These are phyloP conservation scores for Tephrocybe rancida DNA, from an alignment of 768 basidiomycete genomes.

Conservation along the genomic window DNA sequence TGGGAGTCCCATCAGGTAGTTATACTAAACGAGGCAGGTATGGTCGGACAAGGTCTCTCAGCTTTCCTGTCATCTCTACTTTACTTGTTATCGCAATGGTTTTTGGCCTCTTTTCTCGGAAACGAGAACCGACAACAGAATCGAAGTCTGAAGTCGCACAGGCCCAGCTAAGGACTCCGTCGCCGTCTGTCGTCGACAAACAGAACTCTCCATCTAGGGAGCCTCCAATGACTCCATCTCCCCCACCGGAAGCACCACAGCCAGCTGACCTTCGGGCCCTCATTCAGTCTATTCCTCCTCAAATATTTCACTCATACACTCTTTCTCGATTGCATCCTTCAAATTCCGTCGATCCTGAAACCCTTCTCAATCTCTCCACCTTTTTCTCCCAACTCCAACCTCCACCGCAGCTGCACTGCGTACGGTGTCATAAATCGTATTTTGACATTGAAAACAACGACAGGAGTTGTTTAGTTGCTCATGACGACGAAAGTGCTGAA, in stretches of 20 bases:
- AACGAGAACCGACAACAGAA: constrained; percentile 1
- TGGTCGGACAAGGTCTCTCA: too few relatives aligned
- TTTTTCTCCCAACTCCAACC: constrained; percentile 69
- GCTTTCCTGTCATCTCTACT: not conserved
- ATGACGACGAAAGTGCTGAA: constrained; percentile 81
- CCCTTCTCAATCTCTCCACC: constrained; percentile 46
- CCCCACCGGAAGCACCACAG: constrained; percentile 12
- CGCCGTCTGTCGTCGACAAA: constrained; percentile 15
- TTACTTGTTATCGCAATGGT: constrained; percentile 7
- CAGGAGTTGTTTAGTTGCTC: constrained; percentile 65
- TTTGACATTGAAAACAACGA: constrained; percentile 78
- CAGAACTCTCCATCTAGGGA: constrained; percentile 16
- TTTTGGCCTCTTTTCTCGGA: constrained; percentile 19
- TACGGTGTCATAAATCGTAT: constrained; percentile 72
- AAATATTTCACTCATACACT: constrained; percentile 65
- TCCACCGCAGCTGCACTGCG: constrained; percentile 72
- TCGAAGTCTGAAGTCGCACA: not conserved
- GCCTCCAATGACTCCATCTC: constrained; percentile 18
- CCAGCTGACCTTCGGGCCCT: constrained; percentile 43
- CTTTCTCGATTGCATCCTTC: constrained; percentile 48
- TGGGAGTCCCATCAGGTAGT: constrained; percentile 3
- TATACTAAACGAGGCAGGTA: constrained; percentile 8
- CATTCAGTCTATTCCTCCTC: constrained; percentile 63
- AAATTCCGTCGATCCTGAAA: constrained; percentile 41
- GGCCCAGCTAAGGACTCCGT: constrained; percentile 18